Evolutionary conservation across 352 stramenopile genomes (phyloP).

Genomic region (Saprolegnia parasitica): DNA sequence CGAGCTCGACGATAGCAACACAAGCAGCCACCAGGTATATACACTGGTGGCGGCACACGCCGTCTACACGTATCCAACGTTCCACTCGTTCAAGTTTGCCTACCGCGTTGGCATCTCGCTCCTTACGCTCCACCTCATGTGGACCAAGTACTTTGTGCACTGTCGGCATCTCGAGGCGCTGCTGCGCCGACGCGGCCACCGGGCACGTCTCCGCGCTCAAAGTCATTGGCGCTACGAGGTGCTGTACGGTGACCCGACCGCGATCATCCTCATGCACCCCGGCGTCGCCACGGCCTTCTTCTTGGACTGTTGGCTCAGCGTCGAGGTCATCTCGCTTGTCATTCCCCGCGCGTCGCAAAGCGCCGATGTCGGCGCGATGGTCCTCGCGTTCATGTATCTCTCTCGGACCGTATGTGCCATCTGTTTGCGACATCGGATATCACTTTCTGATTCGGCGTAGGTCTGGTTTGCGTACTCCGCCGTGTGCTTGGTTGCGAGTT

Average conservation of each 20-base stretch:
- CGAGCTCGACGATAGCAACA: background rate
- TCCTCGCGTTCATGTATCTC: background rate
- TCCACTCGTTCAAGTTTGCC: background rate
- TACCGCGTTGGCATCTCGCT: background rate
- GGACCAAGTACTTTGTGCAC: background rate
- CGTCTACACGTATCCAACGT: background rate
- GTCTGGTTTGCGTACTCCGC: conserved; percentile 7
- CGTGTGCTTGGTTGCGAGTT: background rate
- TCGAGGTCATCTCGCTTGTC: background rate
- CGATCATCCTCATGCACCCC: background rate
- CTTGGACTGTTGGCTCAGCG: background rate
- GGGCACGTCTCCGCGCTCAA: background rate
- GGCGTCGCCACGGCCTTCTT: background rate
- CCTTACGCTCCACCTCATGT: background rate
- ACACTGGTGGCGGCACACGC: background rate
- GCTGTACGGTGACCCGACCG: background rate
- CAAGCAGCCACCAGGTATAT: background rate
- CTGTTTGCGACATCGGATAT: background rate
- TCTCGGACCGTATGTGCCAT: background rate
- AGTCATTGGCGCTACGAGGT: background rate
- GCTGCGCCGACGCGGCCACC: background rate
- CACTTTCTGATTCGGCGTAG: background rate
- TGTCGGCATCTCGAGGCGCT: background rate
- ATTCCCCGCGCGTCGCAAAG: background rate
- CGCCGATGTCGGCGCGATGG: background rate